Conservation (phyloP, 352 stramenopile species). For the Globisporangium rhizosaccharum region DNA sequence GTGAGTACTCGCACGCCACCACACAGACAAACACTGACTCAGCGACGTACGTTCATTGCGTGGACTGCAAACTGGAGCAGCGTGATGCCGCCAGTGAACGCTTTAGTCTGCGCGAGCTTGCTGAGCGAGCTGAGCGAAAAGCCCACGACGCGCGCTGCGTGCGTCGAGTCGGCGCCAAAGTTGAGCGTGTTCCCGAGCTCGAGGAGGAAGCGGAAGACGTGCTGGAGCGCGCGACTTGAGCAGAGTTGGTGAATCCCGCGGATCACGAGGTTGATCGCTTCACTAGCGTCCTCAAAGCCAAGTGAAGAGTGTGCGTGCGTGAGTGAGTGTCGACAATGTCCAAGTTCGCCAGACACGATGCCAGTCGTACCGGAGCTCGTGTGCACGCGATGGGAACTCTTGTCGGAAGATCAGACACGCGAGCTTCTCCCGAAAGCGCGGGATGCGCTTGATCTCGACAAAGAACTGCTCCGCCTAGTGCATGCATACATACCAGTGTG, state of each 20-base stretch:
- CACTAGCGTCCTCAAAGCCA: conserved; percentile 15
- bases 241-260: conserved; percentile 69
- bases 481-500: not conserved
- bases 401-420: conserved; percentile 75
- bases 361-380: conserved; percentile 58
- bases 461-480: conserved; percentile 68
- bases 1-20: not conserved
- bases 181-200: conserved; percentile 73
- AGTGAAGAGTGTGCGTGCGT: not conserved
- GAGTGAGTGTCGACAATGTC: not conserved
- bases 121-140: conserved; percentile 74
- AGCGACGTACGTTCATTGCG: conserved; percentile 43
- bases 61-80: conserved; percentile 81
- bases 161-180: conserved; percentile 27
- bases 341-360: not conserved
- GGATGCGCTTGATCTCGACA: conserved; percentile 49
- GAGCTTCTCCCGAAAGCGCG: conserved; percentile 66
- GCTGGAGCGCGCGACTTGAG: conserved; percentile 50
- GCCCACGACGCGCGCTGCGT: conserved; percentile 27
- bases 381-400: conserved; percentile 56
- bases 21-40: not conserved
- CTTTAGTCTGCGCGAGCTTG: conserved; percentile 79
- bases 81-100: conserved; percentile 62
- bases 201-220: conserved; percentile 67
- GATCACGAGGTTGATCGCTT: conserved; percentile 60